Percentiles rank a stretch among this genome's conserved stretches.
These are phyloP conservation scores for Cystobasidium ongulense DNA, from an alignment of 768 basidiomycete genomes.

Conservation along the genomic window DNA sequence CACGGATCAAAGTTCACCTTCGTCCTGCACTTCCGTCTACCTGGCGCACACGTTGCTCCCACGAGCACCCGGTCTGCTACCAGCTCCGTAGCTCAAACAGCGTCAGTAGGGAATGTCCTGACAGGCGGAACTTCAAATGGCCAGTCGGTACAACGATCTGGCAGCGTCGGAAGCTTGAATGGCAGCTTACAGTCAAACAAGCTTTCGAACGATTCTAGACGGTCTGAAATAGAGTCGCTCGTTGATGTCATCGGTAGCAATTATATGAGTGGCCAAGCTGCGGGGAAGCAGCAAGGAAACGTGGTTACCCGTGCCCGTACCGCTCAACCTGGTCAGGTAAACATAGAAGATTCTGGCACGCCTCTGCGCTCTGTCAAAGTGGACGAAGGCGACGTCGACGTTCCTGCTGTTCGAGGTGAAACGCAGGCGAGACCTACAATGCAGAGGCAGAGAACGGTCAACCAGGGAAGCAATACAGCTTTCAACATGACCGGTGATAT, in stretches of 20 bases:
- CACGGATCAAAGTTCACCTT: conserved; percentile 66
- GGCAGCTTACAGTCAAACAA: not conserved
- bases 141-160: not conserved
- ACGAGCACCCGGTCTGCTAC: not conserved
- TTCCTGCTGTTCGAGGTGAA: not conserved
- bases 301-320: conserved; percentile 41
- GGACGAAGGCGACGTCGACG: not conserved
- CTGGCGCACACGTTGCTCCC: not conserved
- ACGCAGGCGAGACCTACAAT: not conserved
- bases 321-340: conserved; percentile 22
- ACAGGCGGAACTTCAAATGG: not conserved
- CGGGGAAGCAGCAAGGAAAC: not conserved
- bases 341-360: not conserved
- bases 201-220: conserved; percentile 33
- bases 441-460: conserved; percentile 2
- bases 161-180: not conserved
- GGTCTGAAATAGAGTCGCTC: conserved; percentile 46
- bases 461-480: not conserved
- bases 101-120: not conserved
- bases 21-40: conserved; percentile 57
- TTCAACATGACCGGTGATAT: not conserved
- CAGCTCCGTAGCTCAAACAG: not conserved
- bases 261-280: not conserved
- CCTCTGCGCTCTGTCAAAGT: conserved; percentile 26
- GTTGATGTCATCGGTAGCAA: conserved; percentile 46